phyloP scores from a whole-genome alignment of 169 alveolate genomes.

The Eimeria acervulina region DNA sequence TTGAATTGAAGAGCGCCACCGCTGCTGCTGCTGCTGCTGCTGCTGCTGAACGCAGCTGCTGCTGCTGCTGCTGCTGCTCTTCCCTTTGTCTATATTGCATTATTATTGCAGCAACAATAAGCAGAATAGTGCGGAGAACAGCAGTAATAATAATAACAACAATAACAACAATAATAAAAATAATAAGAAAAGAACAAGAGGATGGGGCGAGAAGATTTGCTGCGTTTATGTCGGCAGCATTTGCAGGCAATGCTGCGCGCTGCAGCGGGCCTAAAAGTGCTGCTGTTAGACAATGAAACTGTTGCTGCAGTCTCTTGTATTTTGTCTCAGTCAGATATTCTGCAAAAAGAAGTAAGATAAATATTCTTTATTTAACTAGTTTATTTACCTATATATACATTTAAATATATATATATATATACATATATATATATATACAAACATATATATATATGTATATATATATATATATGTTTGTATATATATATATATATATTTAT shows the following conservation, averaged over 20 bases:
- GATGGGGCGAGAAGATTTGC: slow-evolving; percentile 24
- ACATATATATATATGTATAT: no score
- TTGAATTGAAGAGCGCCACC: no score
- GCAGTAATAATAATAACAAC: no score
- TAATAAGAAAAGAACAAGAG: background rate
- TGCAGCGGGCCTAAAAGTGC: slow-evolving; percentile 91
- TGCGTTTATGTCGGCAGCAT: slow-evolving; percentile 13
- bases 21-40: background rate
- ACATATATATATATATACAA: no score
- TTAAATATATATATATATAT: no score
- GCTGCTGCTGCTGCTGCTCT: background rate
- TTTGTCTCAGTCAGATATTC: slow-evolving; percentile 90
- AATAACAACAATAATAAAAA: no score
- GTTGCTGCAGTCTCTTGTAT: slow-evolving; percentile 90
- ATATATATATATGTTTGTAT: no score
- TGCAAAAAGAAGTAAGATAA: slow-evolving; percentile 90
- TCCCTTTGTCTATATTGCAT: background rate
- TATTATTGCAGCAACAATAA: no score
- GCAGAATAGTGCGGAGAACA: no score
- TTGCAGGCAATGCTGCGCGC: slow-evolving; percentile 78
- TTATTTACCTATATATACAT: no score
- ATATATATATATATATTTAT: slow-evolving; percentile 36
- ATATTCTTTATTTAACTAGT: background rate
- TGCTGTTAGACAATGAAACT: slow-evolving; percentile 92
- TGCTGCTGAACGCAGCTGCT: no score